Evolutionary conservation across 1,284 basidiomycete genomes (phyloP), one percentile per base, ranked within the genome.

Genomic region (Cutaneotrichosporon daszewskae): DNA sequence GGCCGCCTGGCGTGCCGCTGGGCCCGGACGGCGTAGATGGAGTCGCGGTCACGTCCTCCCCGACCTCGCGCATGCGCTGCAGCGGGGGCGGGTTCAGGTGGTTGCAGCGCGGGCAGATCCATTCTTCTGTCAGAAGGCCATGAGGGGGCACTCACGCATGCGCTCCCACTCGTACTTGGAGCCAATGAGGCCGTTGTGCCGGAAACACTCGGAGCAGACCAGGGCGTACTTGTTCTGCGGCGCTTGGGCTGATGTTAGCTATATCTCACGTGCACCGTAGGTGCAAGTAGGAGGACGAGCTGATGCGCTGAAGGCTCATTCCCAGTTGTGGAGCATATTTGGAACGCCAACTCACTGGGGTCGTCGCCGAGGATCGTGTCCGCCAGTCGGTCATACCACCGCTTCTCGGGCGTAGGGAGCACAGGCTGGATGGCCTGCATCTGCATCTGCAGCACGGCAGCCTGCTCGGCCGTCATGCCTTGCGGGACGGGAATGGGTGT

Each of bases 151-250:
- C 89, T 71, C 60, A 95, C 92, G 88, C 40, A 88, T 81, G 51
- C 88, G 83, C 59, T 89, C 84, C 81, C 87, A 95, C 68, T 87
- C 79, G 48, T 81, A 83, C 66, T 90, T 66, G 51, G 61, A 86
- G 50, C 85, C 84, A 4, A 94, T 87, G 9, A 99, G 76, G 0
- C 94, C 94, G 60, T 98, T 98, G 71, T 98, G 94, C 13, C 81
- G 74, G 62, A 89, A 94, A 66, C 94, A 98, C 55, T 84, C 83
- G 48, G 83, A 81, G 69, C 94, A 99, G 32, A 99, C 95, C 44
- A 98, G 77, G 1, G 94, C 95, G 60, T 92, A 98, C 48, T 87
- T 83, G 52, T 67, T 74, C 47, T 66, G 59, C 18, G 66, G 60
- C 4, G 68, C 62, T 43, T 72, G 71, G 25, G 66, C 61, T 63